A percentile compares a stretch with the other conserved stretches of the same genome.
Evolutionary conservation across 371 early-diverging fungal genomes (phyloP).

Genomic region (Mucor irregularis): DNA sequence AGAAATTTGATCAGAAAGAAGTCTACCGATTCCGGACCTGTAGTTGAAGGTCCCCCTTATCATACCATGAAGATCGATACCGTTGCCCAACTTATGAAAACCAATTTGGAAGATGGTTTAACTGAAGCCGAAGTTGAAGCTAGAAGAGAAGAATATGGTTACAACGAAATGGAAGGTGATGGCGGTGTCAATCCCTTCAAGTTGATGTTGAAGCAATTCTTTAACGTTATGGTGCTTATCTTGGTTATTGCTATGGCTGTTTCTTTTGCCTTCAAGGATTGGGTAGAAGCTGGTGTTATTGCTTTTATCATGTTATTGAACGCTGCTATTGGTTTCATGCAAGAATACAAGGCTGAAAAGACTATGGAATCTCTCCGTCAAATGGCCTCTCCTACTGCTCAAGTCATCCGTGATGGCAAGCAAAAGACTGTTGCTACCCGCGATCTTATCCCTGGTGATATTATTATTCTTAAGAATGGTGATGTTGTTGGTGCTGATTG

Average conservation of each 20-base stretch:
- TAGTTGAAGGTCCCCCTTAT: slow-evolving; percentile 43
- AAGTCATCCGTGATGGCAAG: slow-evolving; percentile 76
- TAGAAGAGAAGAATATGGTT: slow-evolving; percentile 64
- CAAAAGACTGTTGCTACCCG: slow-evolving; percentile 60
- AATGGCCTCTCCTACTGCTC: slow-evolving; percentile 76
- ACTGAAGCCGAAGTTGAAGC: slow-evolving; percentile 42
- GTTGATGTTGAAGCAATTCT: slow-evolving; percentile 71
- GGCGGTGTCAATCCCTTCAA: slow-evolving; percentile 62
- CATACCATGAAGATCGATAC: slow-evolving; percentile 55
- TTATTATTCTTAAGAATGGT: slow-evolving; percentile 78
- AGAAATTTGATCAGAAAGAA: slow-evolving; percentile 13
- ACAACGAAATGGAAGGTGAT: slow-evolving; percentile 70
- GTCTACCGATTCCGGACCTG: not conserved
- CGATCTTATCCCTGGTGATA: slow-evolving; percentile 80
- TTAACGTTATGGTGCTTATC: slow-evolving; percentile 82
- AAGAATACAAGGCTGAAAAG: slow-evolving; percentile 87
- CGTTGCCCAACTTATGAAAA: slow-evolving; percentile 58
- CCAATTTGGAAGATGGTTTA: slow-evolving; percentile 62
- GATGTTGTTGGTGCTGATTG: slow-evolving; percentile 87
- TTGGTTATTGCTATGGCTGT: slow-evolving; percentile 72
- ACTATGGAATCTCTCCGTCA: slow-evolving; percentile 87
- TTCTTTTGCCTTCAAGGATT: slow-evolving; percentile 65
- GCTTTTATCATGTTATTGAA: slow-evolving; percentile 78
- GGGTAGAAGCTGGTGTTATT: slow-evolving; percentile 71
- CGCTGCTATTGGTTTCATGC: slow-evolving; percentile 81